phyloP scores from a whole-genome alignment of 1,284 basidiomycete species.

The Phellinidium pouzarii region DNA sequence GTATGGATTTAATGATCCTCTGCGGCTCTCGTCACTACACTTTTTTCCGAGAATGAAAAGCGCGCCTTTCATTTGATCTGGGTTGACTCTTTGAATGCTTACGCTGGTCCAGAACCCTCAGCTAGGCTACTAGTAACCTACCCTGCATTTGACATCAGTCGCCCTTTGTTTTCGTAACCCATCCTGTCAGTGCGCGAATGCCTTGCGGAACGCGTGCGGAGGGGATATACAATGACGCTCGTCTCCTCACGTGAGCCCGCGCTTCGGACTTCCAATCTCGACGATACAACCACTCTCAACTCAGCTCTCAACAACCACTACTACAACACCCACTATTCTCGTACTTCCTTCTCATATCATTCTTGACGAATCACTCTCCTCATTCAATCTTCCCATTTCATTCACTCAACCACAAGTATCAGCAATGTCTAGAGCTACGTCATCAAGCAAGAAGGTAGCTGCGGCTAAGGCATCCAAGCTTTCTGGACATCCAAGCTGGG shows the following conservation, averaged over 20 bases:
- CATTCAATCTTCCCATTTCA: background rate
- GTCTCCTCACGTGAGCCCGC: slow-evolving; percentile 1
- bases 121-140: background rate
- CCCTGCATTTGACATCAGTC: background rate
- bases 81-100: no score
- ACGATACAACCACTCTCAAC: slow-evolving; percentile 10
- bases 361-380: background rate
- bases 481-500: slow-evolving; percentile 46
- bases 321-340: background rate
- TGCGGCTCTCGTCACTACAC: no score
- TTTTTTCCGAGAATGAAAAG: no score
- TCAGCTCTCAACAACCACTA: slow-evolving; percentile 9
- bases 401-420: slow-evolving; percentile 19
- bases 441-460: slow-evolving; percentile 24
- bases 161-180: background rate
- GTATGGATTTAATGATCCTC: no score
- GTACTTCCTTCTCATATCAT: background rate
- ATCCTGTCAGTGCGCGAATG: background rate
- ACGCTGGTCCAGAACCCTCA: no score
- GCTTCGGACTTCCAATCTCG: slow-evolving; percentile 17
- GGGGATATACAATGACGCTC: background rate
- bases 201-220: slow-evolving; percentile 1
- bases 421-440: slow-evolving; percentile 30
- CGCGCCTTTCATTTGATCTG: no score
- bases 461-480: slow-evolving; percentile 19